Evolutionary conservation across 352 stramenopile genomes (phyloP).

Genomic region (Phytophthora ramorum): DNA sequence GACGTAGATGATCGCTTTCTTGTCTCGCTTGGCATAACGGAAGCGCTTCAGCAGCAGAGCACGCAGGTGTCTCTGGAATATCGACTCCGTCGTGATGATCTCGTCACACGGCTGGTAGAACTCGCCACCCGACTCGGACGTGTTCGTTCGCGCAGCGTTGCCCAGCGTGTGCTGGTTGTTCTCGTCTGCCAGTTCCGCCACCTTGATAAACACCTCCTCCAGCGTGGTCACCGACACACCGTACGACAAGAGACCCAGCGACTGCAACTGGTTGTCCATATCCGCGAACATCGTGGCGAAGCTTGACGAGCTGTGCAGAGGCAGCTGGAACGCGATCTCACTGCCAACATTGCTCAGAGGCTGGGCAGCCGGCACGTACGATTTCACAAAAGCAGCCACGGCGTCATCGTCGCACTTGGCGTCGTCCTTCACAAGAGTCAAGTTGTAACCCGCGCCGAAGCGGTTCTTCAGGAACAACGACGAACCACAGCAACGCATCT

Average conservation of each 20-base stretch:
- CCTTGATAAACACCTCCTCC: constrained; percentile 84
- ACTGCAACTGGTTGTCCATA: constrained; percentile 48
- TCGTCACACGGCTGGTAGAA: constrained; percentile 25
- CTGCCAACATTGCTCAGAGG: constrained; percentile 68
- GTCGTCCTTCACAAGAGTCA: too few species aligned
- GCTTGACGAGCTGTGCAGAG: constrained; percentile 39
- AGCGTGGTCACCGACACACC: constrained; percentile 83
- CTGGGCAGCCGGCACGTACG: constrained; percentile 37
- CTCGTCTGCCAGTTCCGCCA: constrained; percentile 49
- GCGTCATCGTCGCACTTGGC: constrained; percentile 26
- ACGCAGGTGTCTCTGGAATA: constrained; percentile 33
- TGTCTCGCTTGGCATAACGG: constrained; percentile 48
- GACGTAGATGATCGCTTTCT: constrained; percentile 55
- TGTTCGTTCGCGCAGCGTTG: constrained; percentile 14
- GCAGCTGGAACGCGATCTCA: constrained; percentile 76
- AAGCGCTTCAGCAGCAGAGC: constrained; percentile 59
- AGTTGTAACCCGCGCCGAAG: constrained; percentile 68
- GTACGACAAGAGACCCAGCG: constrained; percentile 52
- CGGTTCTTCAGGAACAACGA: constrained; percentile 81
- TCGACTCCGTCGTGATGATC: constrained; percentile 9
- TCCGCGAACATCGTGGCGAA: constrained; percentile 66
- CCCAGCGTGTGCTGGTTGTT: constrained; percentile 44
- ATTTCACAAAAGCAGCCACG: constrained; percentile 32
- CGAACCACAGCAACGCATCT: constrained; percentile 68
- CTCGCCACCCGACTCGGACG: constrained; percentile 2